These are phyloP conservation scores for Penicillium malachiteum DNA, from an alignment of 495 filamentous ascomycete genomes.

Conservation along the genomic window DNA sequence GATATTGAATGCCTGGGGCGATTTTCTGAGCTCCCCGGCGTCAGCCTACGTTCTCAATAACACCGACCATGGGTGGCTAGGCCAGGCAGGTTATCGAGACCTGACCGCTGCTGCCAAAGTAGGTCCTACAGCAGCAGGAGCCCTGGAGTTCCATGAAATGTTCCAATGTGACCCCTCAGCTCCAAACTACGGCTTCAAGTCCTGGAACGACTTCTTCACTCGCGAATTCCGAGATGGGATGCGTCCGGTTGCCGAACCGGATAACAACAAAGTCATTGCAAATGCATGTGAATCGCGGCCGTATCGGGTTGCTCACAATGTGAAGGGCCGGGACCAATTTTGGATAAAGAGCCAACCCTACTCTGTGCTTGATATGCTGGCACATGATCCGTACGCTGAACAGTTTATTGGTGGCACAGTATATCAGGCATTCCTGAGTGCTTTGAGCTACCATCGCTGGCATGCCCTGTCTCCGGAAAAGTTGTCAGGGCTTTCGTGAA, in stretches of 20 bases:
- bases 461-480: conserved; percentile 59
- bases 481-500: conserved; percentile 54
- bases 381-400: conserved; percentile 45
- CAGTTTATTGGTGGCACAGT: conserved; percentile 61
- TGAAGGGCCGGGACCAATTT: conserved; percentile 46
- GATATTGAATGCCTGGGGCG: conserved; percentile 66
- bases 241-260: conserved; percentile 57
- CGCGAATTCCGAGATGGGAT: conserved; percentile 53
- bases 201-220: conserved; percentile 79
- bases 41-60: conserved; percentile 58
- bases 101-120: conserved; percentile 44
- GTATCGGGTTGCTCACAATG: conserved; percentile 22
- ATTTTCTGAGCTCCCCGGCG: conserved; percentile 54
- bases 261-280: conserved; percentile 48
- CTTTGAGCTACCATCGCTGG: conserved; percentile 70
- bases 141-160: conserved; percentile 58
- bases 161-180: conserved; percentile 25
- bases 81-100: conserved; percentile 32
- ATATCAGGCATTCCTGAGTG: conserved; percentile 67
- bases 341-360: conserved; percentile 72
- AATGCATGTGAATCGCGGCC: conserved; percentile 66
- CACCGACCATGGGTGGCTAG: conserved; percentile 60
- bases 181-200: conserved; percentile 56
- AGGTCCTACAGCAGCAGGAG: conserved; percentile 40
- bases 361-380: conserved; percentile 62